Evolutionary conservation across 139 green algal genomes (phyloP).

Genomic region (Chlamydomonas applanata): DNA sequence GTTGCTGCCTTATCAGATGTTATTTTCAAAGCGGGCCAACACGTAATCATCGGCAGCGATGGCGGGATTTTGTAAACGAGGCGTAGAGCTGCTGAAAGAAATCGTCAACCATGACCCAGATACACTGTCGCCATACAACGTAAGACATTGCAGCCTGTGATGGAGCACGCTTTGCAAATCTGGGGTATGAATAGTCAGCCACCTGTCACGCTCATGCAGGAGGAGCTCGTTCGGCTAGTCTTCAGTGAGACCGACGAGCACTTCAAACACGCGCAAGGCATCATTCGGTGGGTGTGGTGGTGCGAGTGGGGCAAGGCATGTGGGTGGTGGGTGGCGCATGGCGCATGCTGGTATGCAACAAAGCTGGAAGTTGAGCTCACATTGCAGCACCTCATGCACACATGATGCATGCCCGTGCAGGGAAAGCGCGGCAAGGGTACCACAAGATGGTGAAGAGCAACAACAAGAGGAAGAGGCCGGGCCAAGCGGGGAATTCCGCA

Average conservation of each 20-base stretch:
- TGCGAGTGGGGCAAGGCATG: background rate
- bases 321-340: too few relatives aligned
- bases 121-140: slow-evolving; percentile 23
- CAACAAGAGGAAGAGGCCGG: background rate
- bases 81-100: slow-evolving; percentile 27
- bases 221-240: slow-evolving; percentile 29
- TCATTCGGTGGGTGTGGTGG: slow-evolving; percentile 31
- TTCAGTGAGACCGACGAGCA: slow-evolving; percentile 34
- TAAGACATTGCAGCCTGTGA: background rate
- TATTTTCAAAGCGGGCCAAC: background rate
- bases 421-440: background rate
- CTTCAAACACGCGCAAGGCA: slow-evolving; percentile 12
- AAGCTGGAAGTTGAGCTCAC: background rate
- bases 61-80: background rate
- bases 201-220: slow-evolving; percentile 6
- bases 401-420: background rate
- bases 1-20: background rate
- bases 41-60: background rate
- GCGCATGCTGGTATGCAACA: too few relatives aligned
- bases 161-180: background rate
- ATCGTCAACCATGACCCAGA: slow-evolving; percentile 17
- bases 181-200: background rate
- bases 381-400: too few relatives aligned
- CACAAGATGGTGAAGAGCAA: slow-evolving; percentile 11
- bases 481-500: background rate